Base-by-base conservation (phyloP, 23 red algal species). In the Cyanidiococcus yangmingshanensis region DNA sequence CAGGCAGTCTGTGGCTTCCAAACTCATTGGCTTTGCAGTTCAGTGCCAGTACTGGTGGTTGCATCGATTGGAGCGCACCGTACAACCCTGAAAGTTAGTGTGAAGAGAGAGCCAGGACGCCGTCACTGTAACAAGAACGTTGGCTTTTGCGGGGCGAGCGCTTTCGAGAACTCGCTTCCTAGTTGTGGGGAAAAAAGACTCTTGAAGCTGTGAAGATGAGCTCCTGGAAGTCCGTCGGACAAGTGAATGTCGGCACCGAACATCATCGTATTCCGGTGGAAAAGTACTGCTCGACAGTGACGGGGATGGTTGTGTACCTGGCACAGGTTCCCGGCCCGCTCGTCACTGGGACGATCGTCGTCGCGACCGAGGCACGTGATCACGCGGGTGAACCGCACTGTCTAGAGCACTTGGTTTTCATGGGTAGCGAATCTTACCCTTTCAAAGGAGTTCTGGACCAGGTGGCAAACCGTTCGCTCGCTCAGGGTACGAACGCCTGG, bases 401-500 rank as follows among this genome's bases (percentile, higher is more conserved):
- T 68, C 39, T 91, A 57, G 94, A 98, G 80, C 94, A 98, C 80
- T 85, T 98, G 27, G 77, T 98, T 21, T 98, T 98, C 75, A 68
- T 98, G 38, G 94, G 94, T 25, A 89, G 85, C 21, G 82, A 91
- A 26, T 79, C 79, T 7, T 77, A 91, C 76, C 94, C 89, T 17
- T 54, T 75, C 27, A 76, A 88, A 41, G 94, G 94, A 18, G 85
- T 88, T 76, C 79, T 97, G 29, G 93, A 97, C 67, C 83, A 76
- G 37, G 79, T 97, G 15, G 93, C 93, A 0, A 85, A 79, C 58
- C 86, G 88, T 2, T 89, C 84, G 67, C 68, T 92, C 21, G 68
- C 80, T 3, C 67, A 87, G 57, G 94, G 94, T 39, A 98, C 94
- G 68, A 98, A 98, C 57, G 94, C 94, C 21, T 98, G 87, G 88